Evolutionary conservation across 2,329 filamentous ascomycete genomes (phyloP), one percentile per base, ranked within the genome.

Genomic region (Colletotrichum australisinense): DNA sequence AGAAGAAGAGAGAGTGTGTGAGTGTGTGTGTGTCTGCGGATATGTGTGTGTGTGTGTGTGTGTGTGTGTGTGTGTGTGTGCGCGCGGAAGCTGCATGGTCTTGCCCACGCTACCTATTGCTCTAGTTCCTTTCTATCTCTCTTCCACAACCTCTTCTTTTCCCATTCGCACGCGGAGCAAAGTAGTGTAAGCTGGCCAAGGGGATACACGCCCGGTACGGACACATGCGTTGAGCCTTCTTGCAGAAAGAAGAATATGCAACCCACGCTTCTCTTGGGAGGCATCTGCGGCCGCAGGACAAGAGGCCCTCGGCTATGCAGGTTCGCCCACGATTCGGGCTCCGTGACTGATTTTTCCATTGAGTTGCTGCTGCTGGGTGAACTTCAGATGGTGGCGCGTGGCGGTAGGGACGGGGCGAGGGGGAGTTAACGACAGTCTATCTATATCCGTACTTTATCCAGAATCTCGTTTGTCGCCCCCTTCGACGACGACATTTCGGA

Each of bases 231-330:
- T 49, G 42, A 58, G 62, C 65, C 32, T 64, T 46, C 38, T 68
- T 70, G 70, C 71, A 64, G 60, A 73, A 73, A 46, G 65, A 30
- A 59, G 28, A 52, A 66, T 74, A 75, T 76, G 74, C 74, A 73
- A 65, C 65, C 67, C 66, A 74, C 67, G 71, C 74, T 72, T 75
- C 68, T 60, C 30, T 65, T 72, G 72, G 74, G 71, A 70, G 16
- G 66, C 66, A 26, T 57, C 16, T 72, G 38, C 75, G 80, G 80
- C 76, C 79, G 81, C 81, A 83, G 79, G 80, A 79, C 76, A 75
- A 78, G 79, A 79, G 80, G 75, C 81, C 81, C 79, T 83, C 81
- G 81, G 81, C 75, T 83, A 83, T 83, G 81, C 81, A 83, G 77
- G 75, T 65, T 49, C 67, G 69, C n/a, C 72, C 68, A 65, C 69